Percentiles rank a stretch among this genome's conserved stretches.
These are phyloP conservation scores for Xylariales sp. DNA, from an alignment of 2,329 filamentous ascomycete species.

Conservation along the genomic window DNA sequence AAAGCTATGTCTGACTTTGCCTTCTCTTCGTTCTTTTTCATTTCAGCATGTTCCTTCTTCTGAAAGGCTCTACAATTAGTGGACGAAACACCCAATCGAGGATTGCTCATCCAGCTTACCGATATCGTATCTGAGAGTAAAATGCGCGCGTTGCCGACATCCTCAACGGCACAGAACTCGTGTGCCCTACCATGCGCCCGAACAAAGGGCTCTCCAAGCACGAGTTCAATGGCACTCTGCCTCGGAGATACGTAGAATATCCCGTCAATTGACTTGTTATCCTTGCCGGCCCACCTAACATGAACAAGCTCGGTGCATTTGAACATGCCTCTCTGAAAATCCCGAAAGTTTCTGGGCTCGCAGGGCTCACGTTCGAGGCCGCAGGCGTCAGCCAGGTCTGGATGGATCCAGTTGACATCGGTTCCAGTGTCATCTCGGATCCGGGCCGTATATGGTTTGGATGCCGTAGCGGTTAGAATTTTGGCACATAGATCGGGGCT, in stretches of 20 bases:
- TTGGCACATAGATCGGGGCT: no score
- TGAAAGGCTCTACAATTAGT: no score
- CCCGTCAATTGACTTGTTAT: neutral
- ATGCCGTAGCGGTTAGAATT: no score
- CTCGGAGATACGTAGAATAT: neutral
- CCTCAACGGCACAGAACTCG: no score
- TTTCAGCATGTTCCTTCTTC: no score
- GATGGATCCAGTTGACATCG: neutral
- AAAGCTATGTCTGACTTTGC: no score
- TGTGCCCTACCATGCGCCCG: no score
- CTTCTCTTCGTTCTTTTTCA: no score
- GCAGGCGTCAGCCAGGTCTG: neutral
- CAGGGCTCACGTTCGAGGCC: neutral
- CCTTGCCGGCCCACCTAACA: neutral
- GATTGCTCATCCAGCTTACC: no score
- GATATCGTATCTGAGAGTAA: no score
- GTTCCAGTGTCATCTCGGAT: neutral
- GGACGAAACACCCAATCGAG: no score
- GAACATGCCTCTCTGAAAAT: neutral
- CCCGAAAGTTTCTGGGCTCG: neutral
- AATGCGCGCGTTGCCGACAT: no score
- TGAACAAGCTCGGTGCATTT: neutral
- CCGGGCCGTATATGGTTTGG: neutral
- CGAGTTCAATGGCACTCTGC: neutral
- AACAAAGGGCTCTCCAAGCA: neutral